Percentiles rank a stretch among this genome's conserved stretches.
These are phyloP conservation scores for Wallemia hederae DNA, from an alignment of 1,284 basidiomycete species.

Conservation along the genomic window DNA sequence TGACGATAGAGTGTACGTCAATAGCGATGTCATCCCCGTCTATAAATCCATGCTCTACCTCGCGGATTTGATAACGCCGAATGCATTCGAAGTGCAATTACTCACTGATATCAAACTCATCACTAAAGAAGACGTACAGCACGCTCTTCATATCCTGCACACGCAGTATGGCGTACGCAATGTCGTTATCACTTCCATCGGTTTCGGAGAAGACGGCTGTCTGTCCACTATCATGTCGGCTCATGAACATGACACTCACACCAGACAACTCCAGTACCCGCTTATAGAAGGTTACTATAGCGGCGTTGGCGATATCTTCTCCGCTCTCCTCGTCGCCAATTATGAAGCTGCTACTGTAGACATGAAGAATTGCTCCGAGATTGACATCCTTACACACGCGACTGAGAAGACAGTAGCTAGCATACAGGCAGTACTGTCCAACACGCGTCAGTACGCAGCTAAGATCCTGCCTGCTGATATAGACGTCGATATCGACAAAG, in stretches of 20 bases:
- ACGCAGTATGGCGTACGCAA: slow-evolving; percentile 41
- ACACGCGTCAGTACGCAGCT: slow-evolving; percentile 27
- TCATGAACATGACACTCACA: not conserved
- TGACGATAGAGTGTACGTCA: slow-evolving; percentile 59
- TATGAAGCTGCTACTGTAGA: slow-evolving; percentile 21
- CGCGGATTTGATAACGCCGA: slow-evolving; percentile 78
- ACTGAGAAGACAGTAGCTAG: slow-evolving; percentile 34
- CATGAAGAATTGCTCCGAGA: slow-evolving; percentile 10
- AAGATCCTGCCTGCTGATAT: slow-evolving; percentile 27
- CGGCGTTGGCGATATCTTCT: slow-evolving; percentile 90
- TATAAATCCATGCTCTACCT: slow-evolving; percentile 49
- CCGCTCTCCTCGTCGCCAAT: slow-evolving; percentile 63
- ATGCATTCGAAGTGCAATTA: slow-evolving; percentile 93
- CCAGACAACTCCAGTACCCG: not conserved
- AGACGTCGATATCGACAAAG: slow-evolving; percentile 30
- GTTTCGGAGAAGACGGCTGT: not conserved
- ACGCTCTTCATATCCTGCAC: slow-evolving; percentile 46
- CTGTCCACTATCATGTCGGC: not conserved
- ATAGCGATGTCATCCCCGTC: slow-evolving; percentile 57
- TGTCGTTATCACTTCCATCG: slow-evolving; percentile 69
- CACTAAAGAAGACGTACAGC: slow-evolving; percentile 32
- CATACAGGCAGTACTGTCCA: slow-evolving; percentile 51
- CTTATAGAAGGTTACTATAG: slow-evolving; percentile 65
- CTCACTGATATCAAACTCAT: slow-evolving; percentile 29
- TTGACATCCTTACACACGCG: slow-evolving; percentile 27